Conservation (phyloP, 306 rosid genomes). For the Chamaecrista fasciculata region DNA sequence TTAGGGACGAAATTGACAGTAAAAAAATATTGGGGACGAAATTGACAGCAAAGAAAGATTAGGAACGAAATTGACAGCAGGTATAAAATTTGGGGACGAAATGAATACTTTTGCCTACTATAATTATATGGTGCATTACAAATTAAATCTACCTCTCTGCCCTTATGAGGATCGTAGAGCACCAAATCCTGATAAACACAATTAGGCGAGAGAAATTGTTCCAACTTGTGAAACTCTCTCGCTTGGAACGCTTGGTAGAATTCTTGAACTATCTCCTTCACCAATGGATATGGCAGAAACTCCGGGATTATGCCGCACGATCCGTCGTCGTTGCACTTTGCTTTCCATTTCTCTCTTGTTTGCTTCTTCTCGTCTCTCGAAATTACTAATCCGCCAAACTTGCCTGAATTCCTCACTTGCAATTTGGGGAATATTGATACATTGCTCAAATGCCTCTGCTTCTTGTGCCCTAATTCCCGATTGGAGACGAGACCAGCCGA, state of each 20-base stretch:
- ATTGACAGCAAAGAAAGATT: no score
- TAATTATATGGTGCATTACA: no score
- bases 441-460: neutral
- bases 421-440: neutral
- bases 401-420: conserved; percentile 12
- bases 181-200: conserved; percentile 44
- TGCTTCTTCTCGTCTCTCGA: neutral
- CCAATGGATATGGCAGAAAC: conserved; percentile 22
- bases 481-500: neutral
- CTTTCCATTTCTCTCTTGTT: conserved; percentile 34
- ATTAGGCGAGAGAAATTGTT: conserved; percentile 34
- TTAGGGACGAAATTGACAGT: no score
- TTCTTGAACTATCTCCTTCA: neutral
- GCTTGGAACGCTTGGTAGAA: conserved; percentile 44
- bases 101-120: no score
- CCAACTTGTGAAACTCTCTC: conserved; percentile 24
- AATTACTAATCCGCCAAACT: neutral
- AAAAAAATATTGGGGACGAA: no score
- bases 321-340: conserved; percentile 33
- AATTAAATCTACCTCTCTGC: neutral
- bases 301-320: conserved; percentile 36
- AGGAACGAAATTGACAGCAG: no score
- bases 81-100: no score
- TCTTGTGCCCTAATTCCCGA: neutral
- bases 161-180: conserved; percentile 27